Evolutionary conservation across 106 monocot genomes (phyloP).

Genomic region (Allium cepa): DNA sequence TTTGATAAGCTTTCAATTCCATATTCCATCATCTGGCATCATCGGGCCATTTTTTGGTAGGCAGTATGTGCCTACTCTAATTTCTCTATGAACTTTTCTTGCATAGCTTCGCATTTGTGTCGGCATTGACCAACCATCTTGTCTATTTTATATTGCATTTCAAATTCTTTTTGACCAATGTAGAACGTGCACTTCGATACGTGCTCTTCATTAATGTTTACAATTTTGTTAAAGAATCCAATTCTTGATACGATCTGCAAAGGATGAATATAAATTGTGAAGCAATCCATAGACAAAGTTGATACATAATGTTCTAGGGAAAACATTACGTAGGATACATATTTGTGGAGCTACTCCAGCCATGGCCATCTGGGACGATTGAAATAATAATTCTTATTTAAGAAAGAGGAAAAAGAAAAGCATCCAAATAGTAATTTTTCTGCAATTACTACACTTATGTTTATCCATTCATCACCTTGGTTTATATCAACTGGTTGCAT

Average conservation of each 20-base stretch:
- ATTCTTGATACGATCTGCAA: neutral
- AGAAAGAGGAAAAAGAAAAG: neutral
- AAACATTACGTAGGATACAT: constrained; percentile 35
- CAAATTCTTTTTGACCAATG: constrained; percentile 90
- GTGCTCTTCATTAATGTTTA: constrained; percentile 81
- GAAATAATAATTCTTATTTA: constrained; percentile 2
- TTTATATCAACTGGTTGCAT: constrained; percentile 85
- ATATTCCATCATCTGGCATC: constrained; percentile 90
- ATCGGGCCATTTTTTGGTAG: constrained; percentile 88
- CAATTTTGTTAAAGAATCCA: neutral
- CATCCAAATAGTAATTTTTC: neutral
- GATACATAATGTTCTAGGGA: neutral
- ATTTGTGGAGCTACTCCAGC: constrained; percentile 48
- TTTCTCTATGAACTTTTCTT: constrained; percentile 88
- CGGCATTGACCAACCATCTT: constrained; percentile 69
- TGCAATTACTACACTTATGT: constrained; percentile 40
- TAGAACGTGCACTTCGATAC: constrained; percentile 86
- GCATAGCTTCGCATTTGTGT: constrained; percentile 91
- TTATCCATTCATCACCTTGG: constrained; percentile 94
- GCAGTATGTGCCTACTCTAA: constrained; percentile 75
- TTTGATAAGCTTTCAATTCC: constrained; percentile 75
- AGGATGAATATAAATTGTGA: too few species aligned
- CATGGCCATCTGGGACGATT: constrained; percentile 84
- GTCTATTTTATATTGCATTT: constrained; percentile 94
- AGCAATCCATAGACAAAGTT: too few species aligned